Evolutionary conservation across 306 rosid species (phyloP), one percentile per base, ranked within the genome.

Genomic region (Carpinus fangiana): DNA sequence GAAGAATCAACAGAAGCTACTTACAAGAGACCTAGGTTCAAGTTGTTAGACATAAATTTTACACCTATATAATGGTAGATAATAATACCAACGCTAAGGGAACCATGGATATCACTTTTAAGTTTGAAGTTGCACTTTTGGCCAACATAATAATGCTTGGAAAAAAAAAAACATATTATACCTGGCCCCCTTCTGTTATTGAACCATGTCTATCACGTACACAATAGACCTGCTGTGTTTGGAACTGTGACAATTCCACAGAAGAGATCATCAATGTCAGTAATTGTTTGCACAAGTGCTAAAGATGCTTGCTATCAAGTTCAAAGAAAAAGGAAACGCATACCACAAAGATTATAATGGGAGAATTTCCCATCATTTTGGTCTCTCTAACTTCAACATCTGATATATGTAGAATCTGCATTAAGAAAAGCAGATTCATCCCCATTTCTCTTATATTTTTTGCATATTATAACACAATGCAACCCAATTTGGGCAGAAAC

Each of bases 151-250:
- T 46, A n/a, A 38, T 34, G 10, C 23, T 23, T 5, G 17, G 13
- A 53, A 65, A 51, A 31, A 78, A 68, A 75, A 67, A 73, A 72
- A 23, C 12, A 16, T 51, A 20, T 76, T 57, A 84, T 72, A 95
- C 99, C 98, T 91, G 87, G 83, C 99, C 91, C 55, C 99, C 99
- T 82, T 95, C 98, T 20, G 89, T 85, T 74, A 93, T 90, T 65
- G 86, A 67, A 43, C 99, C 99, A 68, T 85, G 51, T 79, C 84
- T 86, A 76, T 93, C 93, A 4, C 97, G 94, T 76, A 90, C 91
- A 52, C 99, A 95, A 72, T 92, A 76, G 73, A 90, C 88, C 89
- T 95, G 99, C 82, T 95, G 99, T 46, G 99, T 93, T 86, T 83
- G 90, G 76, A 95, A 95, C 99, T 95, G 93, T 53, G 80, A 62